These are phyloP conservation scores for Globisporangium takayamanum DNA, from an alignment of 352 stramenopile species.

Conservation along the genomic window DNA sequence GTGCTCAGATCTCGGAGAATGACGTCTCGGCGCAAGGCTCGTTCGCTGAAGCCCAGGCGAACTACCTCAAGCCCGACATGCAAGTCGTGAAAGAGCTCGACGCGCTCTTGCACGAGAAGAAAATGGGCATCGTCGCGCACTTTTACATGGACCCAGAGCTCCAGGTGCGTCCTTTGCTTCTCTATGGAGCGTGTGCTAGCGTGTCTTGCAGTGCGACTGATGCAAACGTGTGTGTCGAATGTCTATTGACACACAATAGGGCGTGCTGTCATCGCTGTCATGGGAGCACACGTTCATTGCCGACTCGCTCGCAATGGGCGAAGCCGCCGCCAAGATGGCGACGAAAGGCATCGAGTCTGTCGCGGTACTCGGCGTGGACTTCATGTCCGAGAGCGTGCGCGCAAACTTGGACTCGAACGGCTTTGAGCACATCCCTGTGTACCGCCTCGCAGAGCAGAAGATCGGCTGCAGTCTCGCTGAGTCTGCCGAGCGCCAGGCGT, in stretches of 20 bases:
- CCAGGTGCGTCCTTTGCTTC: slow-evolving; percentile 52
- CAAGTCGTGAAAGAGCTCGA: slow-evolving; percentile 86
- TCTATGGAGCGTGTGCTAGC: neutral
- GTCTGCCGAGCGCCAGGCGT: slow-evolving; percentile 89
- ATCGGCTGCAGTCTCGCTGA: slow-evolving; percentile 96
- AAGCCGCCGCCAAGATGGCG: slow-evolving; percentile 94
- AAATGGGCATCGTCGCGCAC: slow-evolving; percentile 95
- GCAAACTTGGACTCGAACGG: slow-evolving; percentile 92
- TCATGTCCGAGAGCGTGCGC: slow-evolving; percentile 96
- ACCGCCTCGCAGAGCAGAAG: slow-evolving; percentile 86
- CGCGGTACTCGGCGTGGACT: slow-evolving; percentile 95
- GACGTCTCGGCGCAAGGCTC: slow-evolving; percentile 73
- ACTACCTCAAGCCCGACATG: slow-evolving; percentile 81
- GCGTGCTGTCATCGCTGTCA: slow-evolving; percentile 71
- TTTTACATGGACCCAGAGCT: slow-evolving; percentile 99
- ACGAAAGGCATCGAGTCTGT: slow-evolving; percentile 85
- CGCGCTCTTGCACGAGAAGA: slow-evolving; percentile 82
- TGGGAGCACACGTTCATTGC: slow-evolving; percentile 93
- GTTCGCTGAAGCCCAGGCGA: slow-evolving; percentile 86
- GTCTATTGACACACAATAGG: slow-evolving; percentile 17
- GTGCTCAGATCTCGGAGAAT: slow-evolving; percentile 59
- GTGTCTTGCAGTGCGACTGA: neutral
- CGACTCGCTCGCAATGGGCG: slow-evolving; percentile 97
- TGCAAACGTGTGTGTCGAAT: neutral
- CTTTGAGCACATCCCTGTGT: slow-evolving; percentile 91